Evolutionary conservation across 2,329 filamentous ascomycete genomes (phyloP).

Genomic region (Colletotrichum chlorophyti): DNA sequence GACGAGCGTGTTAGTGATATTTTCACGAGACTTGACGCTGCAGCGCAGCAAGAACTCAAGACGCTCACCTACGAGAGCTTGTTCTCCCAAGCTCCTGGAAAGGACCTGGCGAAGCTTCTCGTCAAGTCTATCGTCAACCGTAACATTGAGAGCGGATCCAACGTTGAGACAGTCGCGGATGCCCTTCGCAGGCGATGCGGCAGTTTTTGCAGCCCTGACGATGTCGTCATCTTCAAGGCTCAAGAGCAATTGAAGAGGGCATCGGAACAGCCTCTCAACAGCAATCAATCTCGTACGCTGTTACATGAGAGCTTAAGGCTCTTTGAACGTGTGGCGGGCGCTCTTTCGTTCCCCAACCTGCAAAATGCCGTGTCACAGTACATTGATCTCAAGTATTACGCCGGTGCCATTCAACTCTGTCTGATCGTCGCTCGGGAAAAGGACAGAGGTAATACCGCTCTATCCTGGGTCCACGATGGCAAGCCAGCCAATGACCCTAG

Average conservation of each 20-base stretch:
- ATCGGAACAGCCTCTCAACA: constrained; percentile 76
- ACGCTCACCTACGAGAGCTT: constrained; percentile 87
- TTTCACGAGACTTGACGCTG: constrained; percentile 75
- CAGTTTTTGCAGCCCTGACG: constrained; percentile 96
- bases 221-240: constrained; percentile 98
- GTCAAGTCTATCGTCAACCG: constrained; percentile 98
- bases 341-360: constrained; percentile 81
- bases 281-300: constrained; percentile 77
- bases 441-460: constrained; percentile 85
- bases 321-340: constrained; percentile 88
- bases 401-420: constrained; percentile 88
- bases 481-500: constrained; percentile 76
- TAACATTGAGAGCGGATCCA: constrained; percentile 95
- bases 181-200: constrained; percentile 91
- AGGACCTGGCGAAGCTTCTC: constrained; percentile 89
- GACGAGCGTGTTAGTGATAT: constrained; percentile 94
- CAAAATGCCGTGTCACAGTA: constrained; percentile 81
- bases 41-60: constrained; percentile 71
- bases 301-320: constrained; percentile 88
- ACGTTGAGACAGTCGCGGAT: constrained; percentile 96
- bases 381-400: constrained; percentile 84
- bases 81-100: constrained; percentile 80
- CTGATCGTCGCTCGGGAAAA: constrained; percentile 82
- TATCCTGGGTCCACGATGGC: constrained; percentile 88
- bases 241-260: constrained; percentile 94